phyloP scores from a whole-genome alignment of 306 rosid genomes.

The Prunus mume region DNA sequence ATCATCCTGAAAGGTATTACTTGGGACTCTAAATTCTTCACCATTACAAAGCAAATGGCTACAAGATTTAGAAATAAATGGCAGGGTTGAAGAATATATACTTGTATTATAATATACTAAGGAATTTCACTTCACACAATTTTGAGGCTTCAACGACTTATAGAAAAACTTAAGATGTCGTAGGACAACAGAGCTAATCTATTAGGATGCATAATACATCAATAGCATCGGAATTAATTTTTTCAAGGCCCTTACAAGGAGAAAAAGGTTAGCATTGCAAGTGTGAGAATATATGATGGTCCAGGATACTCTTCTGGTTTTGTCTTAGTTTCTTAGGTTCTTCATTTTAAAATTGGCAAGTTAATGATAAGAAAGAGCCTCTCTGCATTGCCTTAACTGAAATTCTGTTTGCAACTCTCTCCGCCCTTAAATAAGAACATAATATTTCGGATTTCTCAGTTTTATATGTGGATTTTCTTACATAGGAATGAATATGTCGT shows the following conservation, averaged over 20 bases:
- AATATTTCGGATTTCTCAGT: too few relatives aligned
- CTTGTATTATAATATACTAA: too few relatives aligned
- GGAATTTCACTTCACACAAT: neutral
- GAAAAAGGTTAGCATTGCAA: neutral
- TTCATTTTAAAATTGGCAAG: neutral
- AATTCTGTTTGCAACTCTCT: neutral
- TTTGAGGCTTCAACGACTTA: neutral
- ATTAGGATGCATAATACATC: neutral
- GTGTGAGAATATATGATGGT: neutral
- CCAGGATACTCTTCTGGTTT: neutral
- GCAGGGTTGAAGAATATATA: too few relatives aligned
- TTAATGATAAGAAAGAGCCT: neutral
- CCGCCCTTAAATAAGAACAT: too few relatives aligned
- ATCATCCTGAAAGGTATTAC: too few relatives aligned
- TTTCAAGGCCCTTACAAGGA: too few relatives aligned
- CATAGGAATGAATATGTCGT: neutral
- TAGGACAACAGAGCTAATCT: neutral
- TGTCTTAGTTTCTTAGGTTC: too few relatives aligned
- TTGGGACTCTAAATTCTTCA: too few relatives aligned
- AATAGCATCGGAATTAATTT: too few relatives aligned
- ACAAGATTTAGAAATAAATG: too few relatives aligned
- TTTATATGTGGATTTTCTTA: neutral
- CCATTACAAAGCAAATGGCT: too few relatives aligned
- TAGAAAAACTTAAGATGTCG: neutral
- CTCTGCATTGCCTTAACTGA: neutral